Conservation (phyloP, 495 filamentous ascomycete genomes). For the Neurospora sp. region DNA sequence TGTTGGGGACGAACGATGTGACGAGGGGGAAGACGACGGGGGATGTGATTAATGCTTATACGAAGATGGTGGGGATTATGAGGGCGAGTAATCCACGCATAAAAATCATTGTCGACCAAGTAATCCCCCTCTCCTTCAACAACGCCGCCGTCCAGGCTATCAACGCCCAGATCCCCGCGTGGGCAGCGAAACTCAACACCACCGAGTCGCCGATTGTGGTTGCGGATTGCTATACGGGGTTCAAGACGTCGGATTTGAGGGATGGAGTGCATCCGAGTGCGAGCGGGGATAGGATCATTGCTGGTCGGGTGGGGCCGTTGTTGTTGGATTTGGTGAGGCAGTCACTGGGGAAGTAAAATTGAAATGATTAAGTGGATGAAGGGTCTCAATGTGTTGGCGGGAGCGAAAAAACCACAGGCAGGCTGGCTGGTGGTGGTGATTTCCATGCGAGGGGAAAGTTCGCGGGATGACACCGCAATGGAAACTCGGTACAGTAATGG, state of each 20-base stretch:
- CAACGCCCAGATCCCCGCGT: slow-evolving; percentile 27
- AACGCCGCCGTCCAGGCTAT: slow-evolving; percentile 14
- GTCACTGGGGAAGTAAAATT: background rate
- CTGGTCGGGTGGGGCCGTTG: slow-evolving; percentile 18
- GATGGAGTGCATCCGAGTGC: slow-evolving; percentile 33
- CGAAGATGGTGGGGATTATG: slow-evolving; percentile 27
- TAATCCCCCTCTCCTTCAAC: slow-evolving; percentile 21
- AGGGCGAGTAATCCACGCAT: slow-evolving; percentile 20
- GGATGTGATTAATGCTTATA: slow-evolving; percentile 29
- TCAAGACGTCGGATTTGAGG: slow-evolving; percentile 16
- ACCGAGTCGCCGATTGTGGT: slow-evolving; percentile 29
- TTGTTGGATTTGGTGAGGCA: slow-evolving; percentile 18
- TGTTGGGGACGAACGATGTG: slow-evolving; percentile 37
- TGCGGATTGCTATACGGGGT: slow-evolving; percentile 28
- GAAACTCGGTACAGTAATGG: background rate
- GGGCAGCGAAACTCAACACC: slow-evolving; percentile 21
- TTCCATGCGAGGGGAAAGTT: background rate
- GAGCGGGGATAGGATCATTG: slow-evolving; percentile 25
- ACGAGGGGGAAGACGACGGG: slow-evolving; percentile 10
- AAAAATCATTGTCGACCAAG: slow-evolving; percentile 30
- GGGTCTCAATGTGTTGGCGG: no score
- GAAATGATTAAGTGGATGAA: no score
- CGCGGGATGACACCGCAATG: background rate
- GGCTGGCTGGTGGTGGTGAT: no score
- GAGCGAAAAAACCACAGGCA: no score